Base-by-base conservation (phyloP, 1,284 basidiomycete genomes). In the Trichosporon ovoides region DNA sequence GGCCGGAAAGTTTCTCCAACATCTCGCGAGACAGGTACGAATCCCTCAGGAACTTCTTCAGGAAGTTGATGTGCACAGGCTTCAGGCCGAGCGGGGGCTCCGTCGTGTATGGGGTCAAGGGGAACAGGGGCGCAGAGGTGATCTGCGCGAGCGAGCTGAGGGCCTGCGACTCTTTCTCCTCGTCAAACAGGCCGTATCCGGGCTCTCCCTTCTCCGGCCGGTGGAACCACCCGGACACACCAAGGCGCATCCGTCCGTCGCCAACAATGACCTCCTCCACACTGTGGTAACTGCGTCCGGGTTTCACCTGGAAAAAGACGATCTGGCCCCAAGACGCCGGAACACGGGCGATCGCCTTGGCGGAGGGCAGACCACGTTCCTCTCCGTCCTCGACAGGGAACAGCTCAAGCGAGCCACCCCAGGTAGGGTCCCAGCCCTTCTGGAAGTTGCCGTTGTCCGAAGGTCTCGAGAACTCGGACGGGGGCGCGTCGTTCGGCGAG, bases 191-290 rank as follows among this genome's bases (percentile, higher is more conserved):
- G 55, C 85, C 82, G 72, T 89, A 92, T 0, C 90, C 93, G 52
- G 91, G 87, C 75, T 98, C 95, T 18, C 89, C 92, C 63, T 88
- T 85, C 70, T 95, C 87, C 0, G 91, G 87, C 18, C 87, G 85
- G 75, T 98, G 95, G 81, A 95, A 96, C 93, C 95, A 98, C 7
- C 95, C 95, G 64, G 89, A 93, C 67, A 98, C 89, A 69, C 90
- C 92, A 62, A 98, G 78, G 48, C 91, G 79, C 72, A 86, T 82
- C 36, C 85, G 78, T 0, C 85, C 86, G 61, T 88, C 86, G 16
- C 74, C 87, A 0, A 91, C 86, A n/a, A 93, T 85, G 20, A 98
- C 95, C 75, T 98, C 95, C 72, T 98, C 91, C 7, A 98, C 95
- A 1, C 92, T 90, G 77, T 98, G 95, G 80, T 98, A 98, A 69